phyloP scores from a whole-genome alignment of 2,329 filamentous ascomycete species.

The Microascus cirrosus region DNA sequence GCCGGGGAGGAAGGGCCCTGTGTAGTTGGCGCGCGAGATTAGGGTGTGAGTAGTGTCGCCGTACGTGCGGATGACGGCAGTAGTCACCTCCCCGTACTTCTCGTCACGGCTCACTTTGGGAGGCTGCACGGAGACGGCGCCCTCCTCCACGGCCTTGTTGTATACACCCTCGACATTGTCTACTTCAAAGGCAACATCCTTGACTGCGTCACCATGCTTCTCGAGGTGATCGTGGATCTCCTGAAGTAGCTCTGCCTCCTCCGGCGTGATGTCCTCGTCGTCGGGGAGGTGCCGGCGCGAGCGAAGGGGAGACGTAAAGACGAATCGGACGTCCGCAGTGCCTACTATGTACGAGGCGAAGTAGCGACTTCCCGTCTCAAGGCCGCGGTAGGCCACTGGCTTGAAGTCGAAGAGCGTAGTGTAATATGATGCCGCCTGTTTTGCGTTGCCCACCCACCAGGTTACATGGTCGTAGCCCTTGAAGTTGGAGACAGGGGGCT shows the following conservation, averaged over 20 bases:
- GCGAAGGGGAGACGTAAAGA: constrained; percentile 73
- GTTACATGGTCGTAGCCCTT: constrained; percentile 85
- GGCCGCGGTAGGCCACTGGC: constrained; percentile 70
- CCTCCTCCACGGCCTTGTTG: constrained; percentile 54
- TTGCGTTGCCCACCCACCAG: constrained; percentile 96
- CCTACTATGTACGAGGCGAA: constrained; percentile 76
- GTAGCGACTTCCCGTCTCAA: constrained; percentile 76
- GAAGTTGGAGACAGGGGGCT: constrained; percentile 45
- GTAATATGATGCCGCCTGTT: constrained; percentile 87
- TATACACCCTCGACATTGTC: constrained; percentile 80
- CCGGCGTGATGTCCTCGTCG: constrained; percentile 49
- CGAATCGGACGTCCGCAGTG: constrained; percentile 68
- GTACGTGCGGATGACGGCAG: constrained; percentile 80
- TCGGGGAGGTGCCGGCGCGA: constrained; percentile 40
- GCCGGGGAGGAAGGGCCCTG: constrained; percentile 71
- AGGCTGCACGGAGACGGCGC: constrained; percentile 49
- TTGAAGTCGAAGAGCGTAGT: constrained; percentile 78
- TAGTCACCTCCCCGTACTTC: constrained; percentile 53
- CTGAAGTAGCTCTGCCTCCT: constrained; percentile 53
- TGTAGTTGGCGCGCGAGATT: constrained; percentile 61
- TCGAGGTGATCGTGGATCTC: constrained; percentile 78
- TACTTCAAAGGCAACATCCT: constrained; percentile 91
- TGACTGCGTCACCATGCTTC: constrained; percentile 84
- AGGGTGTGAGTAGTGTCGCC: constrained; percentile 93
- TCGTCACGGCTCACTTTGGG: constrained; percentile 46